Base-by-base conservation (phyloP, 192 early-diverging fungal species). In the Mycoemilia scoparia region DNA sequence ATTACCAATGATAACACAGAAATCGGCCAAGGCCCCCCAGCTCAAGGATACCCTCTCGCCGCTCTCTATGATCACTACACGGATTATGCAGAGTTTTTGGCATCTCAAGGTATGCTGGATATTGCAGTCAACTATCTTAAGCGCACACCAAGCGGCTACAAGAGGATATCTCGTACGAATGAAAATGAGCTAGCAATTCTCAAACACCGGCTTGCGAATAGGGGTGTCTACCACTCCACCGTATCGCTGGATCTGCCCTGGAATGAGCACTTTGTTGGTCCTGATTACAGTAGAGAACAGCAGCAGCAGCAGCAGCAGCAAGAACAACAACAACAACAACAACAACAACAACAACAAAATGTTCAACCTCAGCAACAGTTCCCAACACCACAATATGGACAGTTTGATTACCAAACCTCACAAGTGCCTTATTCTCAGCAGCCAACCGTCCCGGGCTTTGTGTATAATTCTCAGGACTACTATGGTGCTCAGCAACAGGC, bases 31-130 rank as follows among this genome's bases (percentile, higher is more conserved):
- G n/a, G n/a, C n/a, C n/a, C n/a, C n/a, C n/a, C n/a, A n/a, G n/a
- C n/a, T n/a, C 17, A 24, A 7, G 35, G 19, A 24, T 68, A 57
- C 29, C 33, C 58, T 14, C 53, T 85, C 32, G 69, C 77, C 15
- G 45, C 62, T 0, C 60, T 98, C 21, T 96, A 93, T 44, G 70
- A 82, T 39, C 68, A 71, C 27, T 95, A 88, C 40, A 64, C 73
- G 21, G 84, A 93, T 38, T 98, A 96, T 60, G 82, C 87, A 5
- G 58, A 74, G 34, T 45, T 74, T 10, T 55, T 83, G 26, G 71
- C 74, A 2, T 46, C 54, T n/a, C 82, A 90, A 40, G 90, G 90
- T 24, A 66, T 77, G 43, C 24, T 77, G 13, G 61, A 63, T 20
- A 69, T 74, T 39, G 87, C 89, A 1, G 69, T 74, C 43, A 69